Percentiles rank a stretch among this genome's conserved stretches.
Conservation (phyloP, 805 yeast species). For the Saturnispora hagleri region DNA sequence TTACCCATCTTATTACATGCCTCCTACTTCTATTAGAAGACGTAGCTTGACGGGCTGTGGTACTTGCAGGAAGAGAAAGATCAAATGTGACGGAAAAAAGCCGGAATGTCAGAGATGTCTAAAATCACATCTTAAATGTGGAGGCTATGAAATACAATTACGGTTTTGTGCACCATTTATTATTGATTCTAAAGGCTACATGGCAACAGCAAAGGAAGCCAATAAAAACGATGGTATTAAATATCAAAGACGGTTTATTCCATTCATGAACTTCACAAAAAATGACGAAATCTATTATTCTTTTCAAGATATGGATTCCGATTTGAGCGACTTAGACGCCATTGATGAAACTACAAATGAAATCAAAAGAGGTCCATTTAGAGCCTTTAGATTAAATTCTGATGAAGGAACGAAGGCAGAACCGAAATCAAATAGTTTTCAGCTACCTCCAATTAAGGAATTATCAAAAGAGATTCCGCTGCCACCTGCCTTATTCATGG, state of each 20-base stretch:
- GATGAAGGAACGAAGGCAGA: too few species aligned
- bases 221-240: conserved; percentile 6
- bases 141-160: conserved; percentile 41
- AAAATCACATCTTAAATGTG: conserved; percentile 37
- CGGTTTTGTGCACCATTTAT: conserved; percentile 38
- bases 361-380: conserved; percentile 25
- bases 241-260: conserved; percentile 34
- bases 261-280: conserved; percentile 33
- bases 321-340: conserved; percentile 23
- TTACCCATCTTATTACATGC: not conserved
- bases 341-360: conserved; percentile 20
- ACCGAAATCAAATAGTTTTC: not conserved
- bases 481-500: not conserved
- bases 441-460: not conserved
- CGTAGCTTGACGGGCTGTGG: conserved; percentile 43
- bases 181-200: conserved; percentile 18
- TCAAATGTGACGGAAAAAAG: conserved; percentile 35
- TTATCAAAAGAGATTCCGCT: not conserved
- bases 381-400: conserved; percentile 5
- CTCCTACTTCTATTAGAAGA: conserved; percentile 7
- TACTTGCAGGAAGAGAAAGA: conserved; percentile 43
- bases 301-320: conserved; percentile 31
- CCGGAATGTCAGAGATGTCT: conserved; percentile 41
- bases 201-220: conserved; percentile 11
- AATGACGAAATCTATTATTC: conserved; percentile 27